Evolutionary conservation across 1,139 yeast genomes (phyloP).

Genomic region (Yamadazyma trypodendri): DNA sequence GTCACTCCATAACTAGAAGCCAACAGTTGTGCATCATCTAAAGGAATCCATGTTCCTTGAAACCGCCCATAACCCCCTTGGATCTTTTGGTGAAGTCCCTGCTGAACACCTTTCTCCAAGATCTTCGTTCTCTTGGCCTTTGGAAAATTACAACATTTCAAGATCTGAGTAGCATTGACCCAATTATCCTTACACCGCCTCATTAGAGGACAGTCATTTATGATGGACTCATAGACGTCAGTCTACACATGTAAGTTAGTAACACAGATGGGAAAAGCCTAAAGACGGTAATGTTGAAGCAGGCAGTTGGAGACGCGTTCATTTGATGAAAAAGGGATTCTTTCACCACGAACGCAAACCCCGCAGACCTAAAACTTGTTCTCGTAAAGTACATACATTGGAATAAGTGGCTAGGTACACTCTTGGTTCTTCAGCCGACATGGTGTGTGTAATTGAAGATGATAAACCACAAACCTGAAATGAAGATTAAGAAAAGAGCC

Average conservation of each 20-base stretch:
- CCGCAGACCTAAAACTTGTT: not conserved
- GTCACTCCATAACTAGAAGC: conserved; percentile 55
- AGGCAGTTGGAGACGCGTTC: conserved; percentile 1
- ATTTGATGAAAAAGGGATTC: not conserved
- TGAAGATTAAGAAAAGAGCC: not conserved
- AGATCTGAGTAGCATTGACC: conserved; percentile 97
- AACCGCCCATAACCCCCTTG: conserved; percentile 98
- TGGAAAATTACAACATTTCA: conserved; percentile 92
- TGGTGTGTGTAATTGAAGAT: conserved; percentile 4
- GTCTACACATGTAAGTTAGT: conserved; percentile 25
- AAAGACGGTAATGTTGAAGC: not conserved
- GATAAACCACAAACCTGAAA: conserved; percentile 1
- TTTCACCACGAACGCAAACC: not conserved
- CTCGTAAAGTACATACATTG: conserved; percentile 19
- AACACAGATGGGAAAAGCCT: conserved; percentile 1
- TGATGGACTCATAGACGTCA: conserved; percentile 83
- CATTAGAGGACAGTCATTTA: conserved; percentile 88
- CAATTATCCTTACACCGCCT: conserved; percentile 86
- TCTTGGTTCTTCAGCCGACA: conserved; percentile 21
- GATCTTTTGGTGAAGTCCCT: conserved; percentile 84
- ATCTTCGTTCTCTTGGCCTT: conserved; percentile 92
- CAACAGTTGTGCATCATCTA: conserved; percentile 54
- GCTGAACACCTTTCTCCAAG: conserved; percentile 86
- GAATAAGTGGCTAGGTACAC: conserved; percentile 30
- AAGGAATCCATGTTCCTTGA: conserved; percentile 98